phyloP scores from a whole-genome alignment of 2,329 filamentous ascomycete genomes.

The Colletotrichum siamense region DNA sequence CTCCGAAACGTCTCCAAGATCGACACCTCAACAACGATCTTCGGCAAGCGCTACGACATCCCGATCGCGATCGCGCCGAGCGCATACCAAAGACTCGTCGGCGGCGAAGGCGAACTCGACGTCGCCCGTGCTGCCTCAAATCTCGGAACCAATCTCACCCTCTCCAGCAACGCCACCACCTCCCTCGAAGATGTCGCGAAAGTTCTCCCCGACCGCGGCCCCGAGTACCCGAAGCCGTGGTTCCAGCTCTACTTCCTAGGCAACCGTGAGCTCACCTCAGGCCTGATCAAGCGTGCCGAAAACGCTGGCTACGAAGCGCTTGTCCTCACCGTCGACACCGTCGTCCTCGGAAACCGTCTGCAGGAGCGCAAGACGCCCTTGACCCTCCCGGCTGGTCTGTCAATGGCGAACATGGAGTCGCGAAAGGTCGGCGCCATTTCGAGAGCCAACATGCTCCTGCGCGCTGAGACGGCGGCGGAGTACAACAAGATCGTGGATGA shows the following conservation, averaged over 20 bases:
- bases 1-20: conserved; percentile 25
- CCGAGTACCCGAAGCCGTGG: conserved; percentile 24
- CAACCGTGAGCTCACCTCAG: conserved; percentile 23
- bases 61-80: conserved; percentile 35
- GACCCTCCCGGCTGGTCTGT: conserved; percentile 25
- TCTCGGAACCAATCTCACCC: conserved; percentile 29
- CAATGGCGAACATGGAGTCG: conserved; percentile 25
- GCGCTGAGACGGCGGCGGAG: conserved; percentile 15
- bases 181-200: conserved; percentile 32
- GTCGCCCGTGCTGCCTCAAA: conserved; percentile 27
- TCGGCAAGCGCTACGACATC: conserved; percentile 23
- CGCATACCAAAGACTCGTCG: conserved; percentile 32
- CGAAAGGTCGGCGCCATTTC: neutral
- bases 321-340: conserved; percentile 33
- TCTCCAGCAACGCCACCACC: conserved; percentile 32
- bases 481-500: conserved; percentile 7
- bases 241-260: conserved; percentile 29
- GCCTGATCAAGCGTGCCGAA: conserved; percentile 29
- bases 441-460: conserved; percentile 24
- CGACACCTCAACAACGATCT: conserved; percentile 21
- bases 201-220: conserved; percentile 7
- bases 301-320: conserved; percentile 32
- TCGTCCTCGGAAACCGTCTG: conserved; percentile 33
- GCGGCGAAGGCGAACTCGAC: conserved; percentile 32
- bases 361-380: conserved; percentile 31